phyloP scores from a whole-genome alignment of 441 rosid genomes.

The Mallotus japonicus region DNA sequence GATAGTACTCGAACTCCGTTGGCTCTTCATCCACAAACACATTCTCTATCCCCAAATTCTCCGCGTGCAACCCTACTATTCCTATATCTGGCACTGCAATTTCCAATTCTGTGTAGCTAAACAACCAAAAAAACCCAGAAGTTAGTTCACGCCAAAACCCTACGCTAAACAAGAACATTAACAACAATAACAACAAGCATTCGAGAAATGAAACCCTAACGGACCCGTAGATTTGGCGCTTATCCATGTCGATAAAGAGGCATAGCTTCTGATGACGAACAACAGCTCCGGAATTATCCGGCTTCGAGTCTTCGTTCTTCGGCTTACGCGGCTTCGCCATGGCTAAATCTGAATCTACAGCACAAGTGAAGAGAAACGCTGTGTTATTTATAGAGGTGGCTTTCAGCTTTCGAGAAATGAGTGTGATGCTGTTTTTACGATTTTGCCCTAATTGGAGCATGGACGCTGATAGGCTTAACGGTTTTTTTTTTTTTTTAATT shows the following conservation, averaged over 20 bases:
- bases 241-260: slow-evolving; percentile 70
- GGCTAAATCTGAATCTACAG: neutral
- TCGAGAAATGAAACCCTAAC: slow-evolving; percentile 2
- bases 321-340: slow-evolving; percentile 96
- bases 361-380: too few relatives aligned
- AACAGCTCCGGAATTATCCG: slow-evolving; percentile 70
- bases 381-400: too few relatives aligned
- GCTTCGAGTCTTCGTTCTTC: slow-evolving; percentile 69
- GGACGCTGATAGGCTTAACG: too few relatives aligned
- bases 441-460: too few relatives aligned
- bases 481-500: too few relatives aligned
- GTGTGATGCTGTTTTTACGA: too few relatives aligned
- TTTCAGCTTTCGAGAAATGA: too few relatives aligned
- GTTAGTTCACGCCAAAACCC: neutral
- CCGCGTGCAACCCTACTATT: slow-evolving; percentile 82
- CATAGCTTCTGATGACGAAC: slow-evolving; percentile 95
- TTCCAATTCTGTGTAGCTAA: slow-evolving; percentile 86
- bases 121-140: slow-evolving; percentile 4
- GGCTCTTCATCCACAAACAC: slow-evolving; percentile 91
- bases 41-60: slow-evolving; percentile 84
- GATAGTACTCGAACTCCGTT: slow-evolving; percentile 88
- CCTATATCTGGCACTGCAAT: slow-evolving; percentile 95
- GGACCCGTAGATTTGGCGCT: slow-evolving; percentile 82
- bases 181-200: neutral
- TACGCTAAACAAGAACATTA: neutral